phyloP scores from a whole-genome alignment of 106 monocot genomes.

The Iris macrosiphon region DNA sequence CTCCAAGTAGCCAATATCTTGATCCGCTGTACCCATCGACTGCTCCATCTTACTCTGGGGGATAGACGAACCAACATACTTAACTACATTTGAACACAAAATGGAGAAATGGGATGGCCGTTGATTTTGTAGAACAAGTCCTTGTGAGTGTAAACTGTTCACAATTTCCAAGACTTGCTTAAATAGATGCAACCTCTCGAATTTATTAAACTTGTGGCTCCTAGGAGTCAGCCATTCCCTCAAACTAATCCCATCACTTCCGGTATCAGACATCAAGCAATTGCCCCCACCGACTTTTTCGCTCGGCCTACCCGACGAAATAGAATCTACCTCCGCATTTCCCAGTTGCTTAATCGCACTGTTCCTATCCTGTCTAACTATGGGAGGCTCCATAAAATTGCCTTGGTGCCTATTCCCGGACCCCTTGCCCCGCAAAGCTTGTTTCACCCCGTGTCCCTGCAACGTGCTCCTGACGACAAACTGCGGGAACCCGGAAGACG shows the following conservation, averaged over 20 bases:
- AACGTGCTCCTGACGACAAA: too few species aligned
- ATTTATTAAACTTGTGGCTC: slow-evolving; percentile 30
- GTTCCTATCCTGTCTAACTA: slow-evolving; percentile 1
- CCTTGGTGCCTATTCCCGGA: slow-evolving; percentile 30
- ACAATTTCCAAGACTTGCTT: slow-evolving; percentile 78
- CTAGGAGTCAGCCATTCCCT: slow-evolving; percentile 51
- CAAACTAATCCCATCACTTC: slow-evolving; percentile 48
- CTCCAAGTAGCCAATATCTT: slow-evolving; percentile 13
- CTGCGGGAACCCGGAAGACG: slow-evolving; percentile 41
- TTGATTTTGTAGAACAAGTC: slow-evolving; percentile 44
- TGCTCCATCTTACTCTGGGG: slow-evolving; percentile 14
- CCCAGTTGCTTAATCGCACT: slow-evolving; percentile 12
- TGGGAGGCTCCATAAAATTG: not conserved
- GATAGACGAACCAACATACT: slow-evolving; percentile 57
- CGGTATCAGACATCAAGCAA: too few species aligned
- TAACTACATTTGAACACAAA: slow-evolving; percentile 43
- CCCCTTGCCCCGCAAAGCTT: slow-evolving; percentile 37
- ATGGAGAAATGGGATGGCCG: slow-evolving; percentile 61
- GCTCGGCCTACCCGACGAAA: slow-evolving; percentile 4
- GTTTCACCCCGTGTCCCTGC: too few species aligned
- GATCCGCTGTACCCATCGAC: slow-evolving; percentile 5
- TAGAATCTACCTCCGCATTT: slow-evolving; percentile 3
- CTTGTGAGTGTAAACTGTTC: slow-evolving; percentile 57
- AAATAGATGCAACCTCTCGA: slow-evolving; percentile 61
- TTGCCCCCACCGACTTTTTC: slow-evolving; percentile 12